Conservation (phyloP, 768 basidiomycete species). For the Termitomyces sp. region DNA sequence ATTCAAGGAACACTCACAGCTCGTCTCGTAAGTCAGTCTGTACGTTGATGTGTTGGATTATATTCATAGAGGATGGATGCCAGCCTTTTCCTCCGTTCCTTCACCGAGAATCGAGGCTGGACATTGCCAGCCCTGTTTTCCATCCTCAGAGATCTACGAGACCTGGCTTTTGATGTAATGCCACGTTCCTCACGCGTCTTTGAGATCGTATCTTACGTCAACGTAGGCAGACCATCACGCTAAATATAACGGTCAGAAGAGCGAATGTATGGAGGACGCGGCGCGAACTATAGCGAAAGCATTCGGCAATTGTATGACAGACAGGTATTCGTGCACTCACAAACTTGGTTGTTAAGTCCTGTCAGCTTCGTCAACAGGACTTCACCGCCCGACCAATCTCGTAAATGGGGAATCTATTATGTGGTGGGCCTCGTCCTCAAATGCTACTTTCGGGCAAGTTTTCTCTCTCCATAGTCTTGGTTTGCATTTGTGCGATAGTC, state of each 20-base stretch:
- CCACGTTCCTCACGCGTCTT: neutral
- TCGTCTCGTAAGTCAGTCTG: constrained; percentile 62
- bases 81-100: constrained; percentile 74
- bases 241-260: constrained; percentile 48
- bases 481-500: neutral
- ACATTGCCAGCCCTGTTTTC: constrained; percentile 80
- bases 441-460: constrained; percentile 85
- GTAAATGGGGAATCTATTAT: constrained; percentile 92
- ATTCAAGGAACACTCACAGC: constrained; percentile 73
- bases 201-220: neutral
- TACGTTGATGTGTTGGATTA: neutral
- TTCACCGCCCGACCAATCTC: constrained; percentile 65
- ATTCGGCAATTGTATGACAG: constrained; percentile 85
- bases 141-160: constrained; percentile 74
- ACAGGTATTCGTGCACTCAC: constrained; percentile 31
- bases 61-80: neutral
- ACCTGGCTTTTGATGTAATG: constrained; percentile 78
- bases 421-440: constrained; percentile 89
- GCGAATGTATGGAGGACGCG: constrained; percentile 79
- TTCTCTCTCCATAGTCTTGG: constrained; percentile 1
- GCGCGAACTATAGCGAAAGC: constrained; percentile 85
- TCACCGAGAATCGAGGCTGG: constrained; percentile 83
- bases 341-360: neutral
- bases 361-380: constrained; percentile 32
- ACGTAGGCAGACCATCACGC: constrained; percentile 59